Evolutionary conservation across 345 rosid genomes (phyloP).

Genomic region (Lumnitzera racemosa): DNA sequence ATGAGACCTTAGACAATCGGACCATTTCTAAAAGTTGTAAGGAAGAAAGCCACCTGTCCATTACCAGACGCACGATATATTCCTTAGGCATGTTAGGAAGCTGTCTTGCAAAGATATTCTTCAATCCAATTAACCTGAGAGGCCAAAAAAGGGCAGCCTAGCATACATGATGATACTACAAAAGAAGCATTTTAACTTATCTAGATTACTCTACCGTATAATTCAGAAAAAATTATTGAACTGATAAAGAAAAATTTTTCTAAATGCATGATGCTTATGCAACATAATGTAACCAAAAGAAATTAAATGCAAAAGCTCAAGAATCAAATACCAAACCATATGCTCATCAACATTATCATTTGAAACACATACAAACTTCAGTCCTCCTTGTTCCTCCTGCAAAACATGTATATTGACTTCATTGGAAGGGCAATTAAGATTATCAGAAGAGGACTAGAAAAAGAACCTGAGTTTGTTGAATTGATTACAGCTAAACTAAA

Average conservation of each 20-base stretch:
- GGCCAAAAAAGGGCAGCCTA: slow-evolving; percentile 3
- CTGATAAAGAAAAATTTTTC: no score
- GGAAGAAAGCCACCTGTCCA: slow-evolving; percentile 76
- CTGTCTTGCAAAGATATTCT: slow-evolving; percentile 96
- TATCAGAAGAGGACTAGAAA: no score
- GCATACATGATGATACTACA: no score
- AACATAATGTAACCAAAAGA: slow-evolving; percentile 9
- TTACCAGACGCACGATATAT: slow-evolving; percentile 96
- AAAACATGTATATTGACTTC: not conserved
- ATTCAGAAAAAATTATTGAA: no score
- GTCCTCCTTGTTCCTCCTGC: slow-evolving; percentile 89
- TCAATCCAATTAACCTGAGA: slow-evolving; percentile 90
- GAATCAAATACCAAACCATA: slow-evolving; percentile 84
- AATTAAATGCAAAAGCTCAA: not conserved
- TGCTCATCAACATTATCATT: slow-evolving; percentile 86
- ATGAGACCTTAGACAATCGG: no score
- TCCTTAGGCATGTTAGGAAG: slow-evolving; percentile 99
- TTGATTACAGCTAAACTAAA: no score
- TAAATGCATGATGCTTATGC: not conserved
- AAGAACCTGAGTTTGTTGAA: no score
- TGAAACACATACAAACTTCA: slow-evolving; percentile 71
- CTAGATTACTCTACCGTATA: no score
- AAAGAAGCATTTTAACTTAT: no score
- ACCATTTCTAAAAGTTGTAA: not conserved
- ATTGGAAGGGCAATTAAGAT: not conserved